Evolutionary conservation across 345 rosid species (phyloP), one percentile per base, ranked within the genome.

Genomic region (Brassica rapa): DNA sequence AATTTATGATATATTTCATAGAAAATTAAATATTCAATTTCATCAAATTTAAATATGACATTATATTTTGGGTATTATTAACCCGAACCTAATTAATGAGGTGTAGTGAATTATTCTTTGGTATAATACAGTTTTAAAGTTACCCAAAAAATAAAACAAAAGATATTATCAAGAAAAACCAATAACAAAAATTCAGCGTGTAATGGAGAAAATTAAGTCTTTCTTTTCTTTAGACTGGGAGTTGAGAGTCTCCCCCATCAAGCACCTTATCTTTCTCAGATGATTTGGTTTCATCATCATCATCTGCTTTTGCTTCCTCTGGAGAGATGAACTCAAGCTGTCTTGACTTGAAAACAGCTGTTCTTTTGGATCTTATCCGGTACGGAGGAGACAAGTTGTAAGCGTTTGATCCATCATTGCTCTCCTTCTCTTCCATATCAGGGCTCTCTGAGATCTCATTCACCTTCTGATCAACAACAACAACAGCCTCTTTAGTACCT

Each of bases 301-400:
- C 78, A 75, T 16, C 60, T 67, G 81, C 84, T 56, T 81, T 85
- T 51, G 78, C 86, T 73, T 82, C 86, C 51, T 80, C 85, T 66
- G 85, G 87, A 65, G 88, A 84, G 37, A 85, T 32, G 70, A 95
- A 95, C 75, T 90, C 93, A 80, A 95, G 96, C 81, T 95, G 99
- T 76, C 96, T 88, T 85, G 97, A 88, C 86, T 91, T 95, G 76
- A 89, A 81, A 79, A 86, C 88, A 39, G 91, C 86, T 72, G 91
- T 87, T 75, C 97, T 79, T 84, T 90, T 93, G 32, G 96, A 84
- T 84, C 88, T 90, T 82, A 95, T 80, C 76, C 96, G 83, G 80
- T 91, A 95, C 0, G 98, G 98, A 68, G 99, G 99, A 67, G 99
- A 95, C 29, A 89, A 85, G 76, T 93, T 89, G 74, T 86, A 93